Conservation (phyloP, 2,329 filamentous ascomycete genomes). For the Sporothrix pallida region DNA sequence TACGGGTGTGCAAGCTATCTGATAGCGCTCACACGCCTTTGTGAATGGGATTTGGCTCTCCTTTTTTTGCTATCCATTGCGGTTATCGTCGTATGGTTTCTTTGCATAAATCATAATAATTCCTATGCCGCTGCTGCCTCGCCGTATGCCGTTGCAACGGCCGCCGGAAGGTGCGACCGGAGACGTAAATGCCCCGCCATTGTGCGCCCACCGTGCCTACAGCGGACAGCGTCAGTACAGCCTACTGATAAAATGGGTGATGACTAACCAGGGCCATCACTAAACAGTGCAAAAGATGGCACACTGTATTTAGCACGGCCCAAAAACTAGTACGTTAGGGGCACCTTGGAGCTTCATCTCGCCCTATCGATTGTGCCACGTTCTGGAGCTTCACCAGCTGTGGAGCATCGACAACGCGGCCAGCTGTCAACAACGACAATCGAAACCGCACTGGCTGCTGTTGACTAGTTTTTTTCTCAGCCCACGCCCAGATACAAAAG, state of each 20-base stretch:
- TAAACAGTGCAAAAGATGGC: background rate
- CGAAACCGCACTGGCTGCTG: background rate
- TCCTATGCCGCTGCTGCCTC: background rate
- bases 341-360: background rate
- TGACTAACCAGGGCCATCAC: background rate
- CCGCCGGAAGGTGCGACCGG: constrained; percentile 2
- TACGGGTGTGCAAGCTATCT: constrained; percentile 9
- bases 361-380: constrained; percentile 30
- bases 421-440: constrained; percentile 17
- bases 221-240: background rate
- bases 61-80: background rate
- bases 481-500: background rate
- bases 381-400: constrained; percentile 25
- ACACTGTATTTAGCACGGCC: background rate
- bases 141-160: background rate
- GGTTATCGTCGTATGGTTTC: background rate
- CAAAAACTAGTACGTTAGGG: background rate
- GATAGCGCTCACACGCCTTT: constrained; percentile 11
- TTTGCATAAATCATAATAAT: background rate
- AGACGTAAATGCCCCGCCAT: background rate
- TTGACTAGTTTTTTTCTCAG: constrained; percentile 16
- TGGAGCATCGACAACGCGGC: constrained; percentile 1
- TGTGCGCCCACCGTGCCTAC: background rate
- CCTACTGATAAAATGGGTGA: background rate
- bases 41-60: background rate